Base-by-base conservation (phyloP, 2,329 filamentous ascomycete species). In the Knufia petricola region DNA sequence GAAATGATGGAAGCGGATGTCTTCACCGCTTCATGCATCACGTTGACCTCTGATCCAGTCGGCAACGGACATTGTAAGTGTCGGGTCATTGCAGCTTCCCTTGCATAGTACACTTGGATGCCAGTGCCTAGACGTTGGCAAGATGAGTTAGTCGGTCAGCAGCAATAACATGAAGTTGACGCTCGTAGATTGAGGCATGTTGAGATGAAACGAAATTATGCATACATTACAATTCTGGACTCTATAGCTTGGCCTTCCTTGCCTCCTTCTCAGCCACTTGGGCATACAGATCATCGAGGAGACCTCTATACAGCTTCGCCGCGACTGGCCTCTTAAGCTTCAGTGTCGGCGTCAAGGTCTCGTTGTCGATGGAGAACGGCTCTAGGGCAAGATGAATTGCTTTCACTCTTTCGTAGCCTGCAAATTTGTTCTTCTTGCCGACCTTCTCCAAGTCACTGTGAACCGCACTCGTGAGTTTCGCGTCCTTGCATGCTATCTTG, bases 351-450 rank as follows among this genome's bases (percentile, higher is more conserved):
- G 70, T 73, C 55, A 73, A 69, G 43, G 95, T 74, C 67, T 94
- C 85, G 63, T 98, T 98, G 44, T 95, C 89, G 55, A 96, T 81
- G 1, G 81, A 86, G 60, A 98, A 96, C 1, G 92, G 92, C 51
- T 98, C 92, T 12, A 95, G 59, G 59, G 84, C 82, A 57, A 98
- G 69, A 54, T 83, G 68, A 49, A 84, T 75, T 58, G 82, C 85
- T 64, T 77, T 79, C 40, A 96, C 82, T 55, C 80, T 79, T 74
- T 98, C 92, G 59, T 85, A 96, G 57, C 82, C 86, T 63, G 94
- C 92, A 66, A 98, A 89, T 70, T 92, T 94, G 66, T 85, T 80
- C 69, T 82, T 83, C 70, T 78, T 84, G 37, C 79, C 87, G 50
- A 94, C 84, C 48, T 74, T 77, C 51, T 92, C 85, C 28, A 98